Conservation (phyloP, 768 basidiomycete genomes). For the Trametes meyenii region DNA sequence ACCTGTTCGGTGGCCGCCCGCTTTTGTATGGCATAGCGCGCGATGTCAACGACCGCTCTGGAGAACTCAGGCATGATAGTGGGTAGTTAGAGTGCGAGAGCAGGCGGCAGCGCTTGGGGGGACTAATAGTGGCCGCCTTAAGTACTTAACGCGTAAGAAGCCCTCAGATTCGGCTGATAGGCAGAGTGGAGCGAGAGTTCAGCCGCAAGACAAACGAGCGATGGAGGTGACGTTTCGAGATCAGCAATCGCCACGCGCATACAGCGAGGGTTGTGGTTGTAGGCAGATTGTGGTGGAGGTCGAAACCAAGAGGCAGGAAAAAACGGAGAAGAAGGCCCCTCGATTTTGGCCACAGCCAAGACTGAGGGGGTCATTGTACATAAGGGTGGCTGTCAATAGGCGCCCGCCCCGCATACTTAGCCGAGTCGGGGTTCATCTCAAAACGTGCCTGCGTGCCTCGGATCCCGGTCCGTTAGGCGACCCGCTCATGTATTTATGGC, state of each 20-base stretch:
- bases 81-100: not conserved
- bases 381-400: too few species aligned
- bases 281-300: not conserved
- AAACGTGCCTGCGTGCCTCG: not conserved
- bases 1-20: slow-evolving; percentile 19
- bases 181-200: slow-evolving; percentile 8
- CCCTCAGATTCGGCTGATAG: slow-evolving; percentile 16
- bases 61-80: slow-evolving; percentile 18
- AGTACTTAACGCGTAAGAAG: slow-evolving; percentile 2
- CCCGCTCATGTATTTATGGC: not conserved
- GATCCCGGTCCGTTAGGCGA: slow-evolving; percentile 5
- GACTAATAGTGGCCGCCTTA: not conserved
- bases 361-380: too few species aligned
- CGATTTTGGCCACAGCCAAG: not conserved
- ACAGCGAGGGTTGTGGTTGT: not conserved
- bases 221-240: not conserved
- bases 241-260: not conserved
- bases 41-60: slow-evolving; percentile 11
- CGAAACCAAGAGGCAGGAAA: not conserved
- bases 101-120: not conserved
- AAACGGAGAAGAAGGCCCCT: not conserved
- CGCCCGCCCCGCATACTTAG: not conserved
- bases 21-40: slow-evolving; percentile 4
- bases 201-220: slow-evolving; percentile 1
- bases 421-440: too few species aligned